Conservation (phyloP, 495 filamentous ascomycete species). For the Penicillium pancosmium region DNA sequence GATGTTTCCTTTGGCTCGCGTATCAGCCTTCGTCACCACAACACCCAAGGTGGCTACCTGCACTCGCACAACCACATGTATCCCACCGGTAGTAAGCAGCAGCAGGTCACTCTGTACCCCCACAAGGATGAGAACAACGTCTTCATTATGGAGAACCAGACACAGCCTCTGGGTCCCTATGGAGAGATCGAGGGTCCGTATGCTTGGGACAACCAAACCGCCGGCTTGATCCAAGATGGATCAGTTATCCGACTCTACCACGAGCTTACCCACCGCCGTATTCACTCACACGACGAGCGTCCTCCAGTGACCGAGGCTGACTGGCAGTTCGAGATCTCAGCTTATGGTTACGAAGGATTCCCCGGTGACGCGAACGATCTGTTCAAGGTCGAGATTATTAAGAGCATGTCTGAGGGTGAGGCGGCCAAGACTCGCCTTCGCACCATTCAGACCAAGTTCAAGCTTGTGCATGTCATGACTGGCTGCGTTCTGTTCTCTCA, state of each 20-base stretch:
- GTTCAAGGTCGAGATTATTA: slow-evolving; percentile 93
- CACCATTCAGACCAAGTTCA: slow-evolving; percentile 97
- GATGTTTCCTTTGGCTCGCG: slow-evolving; percentile 89
- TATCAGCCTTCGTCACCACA: slow-evolving; percentile 84
- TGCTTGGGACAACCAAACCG: slow-evolving; percentile 78
- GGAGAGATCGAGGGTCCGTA: slow-evolving; percentile 77
- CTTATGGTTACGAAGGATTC: slow-evolving; percentile 97
- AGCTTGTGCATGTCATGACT: slow-evolving; percentile 92
- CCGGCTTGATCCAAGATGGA: slow-evolving; percentile 76
- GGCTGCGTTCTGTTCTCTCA: slow-evolving; percentile 96
- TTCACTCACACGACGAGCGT: slow-evolving; percentile 97
- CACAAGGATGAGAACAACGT: slow-evolving; percentile 99
- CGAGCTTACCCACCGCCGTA: slow-evolving; percentile 74
- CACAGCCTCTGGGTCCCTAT: slow-evolving; percentile 78
- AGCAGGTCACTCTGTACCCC: slow-evolving; percentile 96
- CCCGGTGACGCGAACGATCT: slow-evolving; percentile 95
- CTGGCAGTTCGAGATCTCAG: slow-evolving; percentile 98
- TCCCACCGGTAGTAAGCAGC: slow-evolving; percentile 94
- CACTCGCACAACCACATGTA: slow-evolving; percentile 98
- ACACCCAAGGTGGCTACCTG: slow-evolving; percentile 96
- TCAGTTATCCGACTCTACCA: slow-evolving; percentile 83
- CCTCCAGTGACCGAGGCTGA: slow-evolving; percentile 96
- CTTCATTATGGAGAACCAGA: slow-evolving; percentile 92
- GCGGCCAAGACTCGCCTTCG: slow-evolving; percentile 82
- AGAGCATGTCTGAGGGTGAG: slow-evolving; percentile 79